Evolutionary conservation across 179 eudicot genomes (phyloP).

Genomic region (Pouteria campechiana): DNA sequence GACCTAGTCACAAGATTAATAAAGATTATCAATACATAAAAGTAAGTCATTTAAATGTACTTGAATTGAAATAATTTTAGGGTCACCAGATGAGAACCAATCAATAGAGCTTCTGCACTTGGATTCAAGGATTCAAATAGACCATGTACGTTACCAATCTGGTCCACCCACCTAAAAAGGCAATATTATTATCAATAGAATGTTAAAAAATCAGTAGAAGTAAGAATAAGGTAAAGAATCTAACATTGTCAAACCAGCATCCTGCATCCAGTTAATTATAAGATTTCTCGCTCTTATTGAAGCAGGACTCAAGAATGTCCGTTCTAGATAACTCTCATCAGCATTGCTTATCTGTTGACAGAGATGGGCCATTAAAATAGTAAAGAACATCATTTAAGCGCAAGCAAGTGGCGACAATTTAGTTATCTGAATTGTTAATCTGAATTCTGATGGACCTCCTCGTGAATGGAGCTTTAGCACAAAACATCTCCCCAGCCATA

Average conservation of each 20-base stretch:
- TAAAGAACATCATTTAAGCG: not conserved
- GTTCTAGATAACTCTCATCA: conserved; percentile 72
- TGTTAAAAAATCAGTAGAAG: not conserved
- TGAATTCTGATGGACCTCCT: no score
- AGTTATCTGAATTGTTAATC: not conserved
- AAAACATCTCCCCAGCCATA: no score
- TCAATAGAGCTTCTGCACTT: conserved; percentile 53
- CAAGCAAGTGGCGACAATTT: not conserved
- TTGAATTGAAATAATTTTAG: no score
- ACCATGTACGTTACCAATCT: conserved; percentile 93
- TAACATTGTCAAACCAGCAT: conserved; percentile 87
- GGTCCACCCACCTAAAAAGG: conserved; percentile 85
- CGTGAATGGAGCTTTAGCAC: no score
- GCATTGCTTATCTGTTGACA: conserved; percentile 95
- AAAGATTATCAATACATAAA: no score
- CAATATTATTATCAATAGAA: conserved; percentile 5
- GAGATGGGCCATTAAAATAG: not conserved
- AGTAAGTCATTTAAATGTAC: no score
- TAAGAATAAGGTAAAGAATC: conserved; percentile 9
- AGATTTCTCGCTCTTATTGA: conserved; percentile 58
- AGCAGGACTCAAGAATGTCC: conserved; percentile 91
- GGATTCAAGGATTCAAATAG: conserved; percentile 64
- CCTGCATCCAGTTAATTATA: conserved; percentile 87
- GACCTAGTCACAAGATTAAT: no score
- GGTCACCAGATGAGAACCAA: conserved; percentile 95